Conservation (phyloP, 2,329 filamentous ascomycete species). For the Penicillium digitatum region DNA sequence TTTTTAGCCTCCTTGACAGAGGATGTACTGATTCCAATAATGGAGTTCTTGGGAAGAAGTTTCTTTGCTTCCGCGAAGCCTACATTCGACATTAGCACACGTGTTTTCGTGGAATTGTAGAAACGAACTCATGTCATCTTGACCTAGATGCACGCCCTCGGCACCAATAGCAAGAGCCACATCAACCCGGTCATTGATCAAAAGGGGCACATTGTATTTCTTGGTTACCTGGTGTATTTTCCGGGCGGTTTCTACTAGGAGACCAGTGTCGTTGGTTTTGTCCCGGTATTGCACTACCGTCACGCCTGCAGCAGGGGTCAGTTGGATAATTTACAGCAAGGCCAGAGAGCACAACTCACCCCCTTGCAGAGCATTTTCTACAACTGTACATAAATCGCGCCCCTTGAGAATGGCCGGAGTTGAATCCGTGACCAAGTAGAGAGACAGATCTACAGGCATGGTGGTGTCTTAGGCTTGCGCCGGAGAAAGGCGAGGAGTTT, state of each 20-base stretch:
- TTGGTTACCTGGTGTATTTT: constrained; percentile 68
- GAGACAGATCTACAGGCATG: constrained; percentile 64
- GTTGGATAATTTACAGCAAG: constrained; percentile 4
- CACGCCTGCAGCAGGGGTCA: constrained; percentile 50
- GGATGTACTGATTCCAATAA: constrained; percentile 85
- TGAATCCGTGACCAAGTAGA: constrained; percentile 92
- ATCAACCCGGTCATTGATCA: constrained; percentile 92
- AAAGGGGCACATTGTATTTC: constrained; percentile 66
- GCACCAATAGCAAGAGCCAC: constrained; percentile 80
- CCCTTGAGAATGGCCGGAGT: constrained; percentile 76
- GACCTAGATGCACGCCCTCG: constrained; percentile 90
- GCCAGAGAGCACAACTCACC: constrained; percentile 45
- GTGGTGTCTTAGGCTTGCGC: constrained; percentile 22
- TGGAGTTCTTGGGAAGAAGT: constrained; percentile 69
- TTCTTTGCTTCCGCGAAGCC: constrained; percentile 59
- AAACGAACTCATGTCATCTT: constrained; percentile 77
- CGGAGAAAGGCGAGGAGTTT: background rate
- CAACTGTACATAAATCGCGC: constrained; percentile 66
- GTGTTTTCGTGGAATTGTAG: background rate
- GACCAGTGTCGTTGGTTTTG: constrained; percentile 72
- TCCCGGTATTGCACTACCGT: constrained; percentile 88
- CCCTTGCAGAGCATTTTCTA: constrained; percentile 70
- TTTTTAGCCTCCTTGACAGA: constrained; percentile 66
- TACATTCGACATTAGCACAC: background rate
- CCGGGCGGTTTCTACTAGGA: constrained; percentile 66